A percentile compares a stretch with the other conserved stretches of the same genome.
Evolutionary conservation across 2,329 filamentous ascomycete species (phyloP).

Genomic region (Cercospora zeae-maydis): DNA sequence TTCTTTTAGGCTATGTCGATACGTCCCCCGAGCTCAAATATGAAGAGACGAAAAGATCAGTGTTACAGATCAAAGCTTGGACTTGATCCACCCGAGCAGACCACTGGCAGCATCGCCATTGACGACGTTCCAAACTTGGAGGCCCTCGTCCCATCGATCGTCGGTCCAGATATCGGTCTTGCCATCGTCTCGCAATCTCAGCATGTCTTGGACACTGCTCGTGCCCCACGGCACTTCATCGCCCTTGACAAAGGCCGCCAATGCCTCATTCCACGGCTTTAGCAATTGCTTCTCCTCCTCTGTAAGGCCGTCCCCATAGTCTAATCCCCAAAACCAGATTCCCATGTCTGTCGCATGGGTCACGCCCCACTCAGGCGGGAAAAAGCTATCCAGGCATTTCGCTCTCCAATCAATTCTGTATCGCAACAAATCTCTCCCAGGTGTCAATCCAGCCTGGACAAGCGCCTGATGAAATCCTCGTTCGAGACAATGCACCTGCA

Average conservation of each 20-base stretch:
- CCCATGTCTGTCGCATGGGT: conserved; percentile 54
- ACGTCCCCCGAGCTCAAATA: not conserved
- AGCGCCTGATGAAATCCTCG: conserved; percentile 51
- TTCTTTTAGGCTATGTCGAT: not conserved
- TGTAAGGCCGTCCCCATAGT: conserved; percentile 38
- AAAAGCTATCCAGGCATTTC: conserved; percentile 42
- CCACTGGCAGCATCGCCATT: conserved; percentile 25
- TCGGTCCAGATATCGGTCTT: conserved; percentile 48
- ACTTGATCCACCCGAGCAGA: conserved; percentile 25
- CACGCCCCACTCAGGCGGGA: conserved; percentile 50
- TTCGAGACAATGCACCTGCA: conserved; percentile 54
- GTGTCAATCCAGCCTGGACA: conserved; percentile 38
- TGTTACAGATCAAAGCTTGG: conserved; percentile 24
- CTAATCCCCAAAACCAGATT: conserved; percentile 57
- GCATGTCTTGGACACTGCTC: conserved; percentile 37
- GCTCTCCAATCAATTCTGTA: conserved; percentile 56
- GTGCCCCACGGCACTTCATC: conserved; percentile 43
- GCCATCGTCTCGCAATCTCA: conserved; percentile 47
- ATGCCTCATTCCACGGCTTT: conserved; percentile 38
- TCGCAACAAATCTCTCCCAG: conserved; percentile 47
- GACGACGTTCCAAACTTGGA: conserved; percentile 48
- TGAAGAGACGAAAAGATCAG: too few relatives aligned
- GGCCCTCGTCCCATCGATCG: conserved; percentile 45
- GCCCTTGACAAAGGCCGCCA: conserved; percentile 43
- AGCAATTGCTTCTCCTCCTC: conserved; percentile 46